Conservation (phyloP, 306 rosid genomes). For the Lotus japonicus region DNA sequence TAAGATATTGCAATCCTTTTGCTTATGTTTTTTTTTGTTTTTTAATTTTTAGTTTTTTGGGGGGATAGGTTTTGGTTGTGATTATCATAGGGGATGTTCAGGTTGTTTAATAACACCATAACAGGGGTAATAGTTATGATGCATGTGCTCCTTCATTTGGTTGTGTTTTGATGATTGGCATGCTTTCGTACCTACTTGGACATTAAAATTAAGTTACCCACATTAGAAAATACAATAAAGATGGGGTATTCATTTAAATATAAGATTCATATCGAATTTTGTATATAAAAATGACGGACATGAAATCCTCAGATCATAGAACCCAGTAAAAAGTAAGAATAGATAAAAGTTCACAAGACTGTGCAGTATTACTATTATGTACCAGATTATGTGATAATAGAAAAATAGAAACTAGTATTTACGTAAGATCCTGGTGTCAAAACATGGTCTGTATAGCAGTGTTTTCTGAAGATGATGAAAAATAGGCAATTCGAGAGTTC, state of each 20-base stretch:
- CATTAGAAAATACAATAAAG: background rate
- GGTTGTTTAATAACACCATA: background rate
- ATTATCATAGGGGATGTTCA: background rate
- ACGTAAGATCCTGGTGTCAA: too few species aligned
- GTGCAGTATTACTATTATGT: too few species aligned
- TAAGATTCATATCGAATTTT: background rate
- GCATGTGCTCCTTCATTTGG: background rate
- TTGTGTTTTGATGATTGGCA: background rate
- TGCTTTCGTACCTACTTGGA: background rate
- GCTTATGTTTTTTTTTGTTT: background rate
- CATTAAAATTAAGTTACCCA: background rate
- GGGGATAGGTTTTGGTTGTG: background rate
- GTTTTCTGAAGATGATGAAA: too few species aligned
- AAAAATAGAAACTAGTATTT: too few species aligned
- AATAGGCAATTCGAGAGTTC: too few species aligned
- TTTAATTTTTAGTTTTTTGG: background rate
- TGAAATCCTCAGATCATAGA: background rate
- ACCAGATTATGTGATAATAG: too few species aligned
- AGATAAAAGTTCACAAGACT: background rate
- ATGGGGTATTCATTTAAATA: background rate
- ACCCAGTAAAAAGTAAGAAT: background rate
- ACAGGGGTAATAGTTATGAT: background rate
- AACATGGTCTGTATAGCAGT: too few species aligned
- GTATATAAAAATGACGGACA: background rate
- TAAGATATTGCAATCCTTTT: slow-evolving; percentile 19